Conservation (phyloP, 2,329 filamentous ascomycete species). For the Elsinoe perseae region DNA sequence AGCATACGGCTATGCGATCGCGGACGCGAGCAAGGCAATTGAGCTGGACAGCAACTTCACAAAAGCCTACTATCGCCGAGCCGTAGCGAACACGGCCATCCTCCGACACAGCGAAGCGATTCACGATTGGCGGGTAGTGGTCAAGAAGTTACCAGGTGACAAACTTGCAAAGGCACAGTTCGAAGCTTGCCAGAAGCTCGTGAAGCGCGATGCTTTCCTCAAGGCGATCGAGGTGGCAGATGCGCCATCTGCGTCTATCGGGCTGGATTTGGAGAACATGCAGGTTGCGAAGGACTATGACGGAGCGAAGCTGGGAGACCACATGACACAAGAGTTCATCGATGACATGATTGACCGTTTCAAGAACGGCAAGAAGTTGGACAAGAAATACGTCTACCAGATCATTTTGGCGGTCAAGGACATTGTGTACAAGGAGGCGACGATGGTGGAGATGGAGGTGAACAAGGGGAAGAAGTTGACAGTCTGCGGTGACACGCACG, state of each 20-base stretch:
- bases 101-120: constrained; percentile 80
- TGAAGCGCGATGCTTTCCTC: constrained; percentile 85
- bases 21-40: constrained; percentile 83
- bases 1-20: constrained; percentile 85
- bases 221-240: constrained; percentile 91
- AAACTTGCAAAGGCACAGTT: constrained; percentile 86
- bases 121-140: constrained; percentile 84
- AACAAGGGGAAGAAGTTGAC: constrained; percentile 72
- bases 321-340: constrained; percentile 95
- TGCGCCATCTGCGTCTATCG: constrained; percentile 84
- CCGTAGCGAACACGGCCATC: constrained; percentile 84
- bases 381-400: constrained; percentile 95
- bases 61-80: constrained; percentile 94
- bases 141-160: constrained; percentile 78
- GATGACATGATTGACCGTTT: constrained; percentile 96
- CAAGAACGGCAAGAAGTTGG: constrained; percentile 90
- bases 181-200: constrained; percentile 88
- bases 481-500: constrained; percentile 95
- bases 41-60: constrained; percentile 80
- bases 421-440: constrained; percentile 83
- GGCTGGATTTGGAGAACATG: constrained; percentile 80
- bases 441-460: constrained; percentile 91
- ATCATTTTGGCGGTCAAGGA: constrained; percentile 87
- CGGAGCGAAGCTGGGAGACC: constrained; percentile 64
- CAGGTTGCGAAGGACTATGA: constrained; percentile 77